Evolutionary conservation across 306 rosid species (phyloP).

Genomic region (Quercus bicolor): DNA sequence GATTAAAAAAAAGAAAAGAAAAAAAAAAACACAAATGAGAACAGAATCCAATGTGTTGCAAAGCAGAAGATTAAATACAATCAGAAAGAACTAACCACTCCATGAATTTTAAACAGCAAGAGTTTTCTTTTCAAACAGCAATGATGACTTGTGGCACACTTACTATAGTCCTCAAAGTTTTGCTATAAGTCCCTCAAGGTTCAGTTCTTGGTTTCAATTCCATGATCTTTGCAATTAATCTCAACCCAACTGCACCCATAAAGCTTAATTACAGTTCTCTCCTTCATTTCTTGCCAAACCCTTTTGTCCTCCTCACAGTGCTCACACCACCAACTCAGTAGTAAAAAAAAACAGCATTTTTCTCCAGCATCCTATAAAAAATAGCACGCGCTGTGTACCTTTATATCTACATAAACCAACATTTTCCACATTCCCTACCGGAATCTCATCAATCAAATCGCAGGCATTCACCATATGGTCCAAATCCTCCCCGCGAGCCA

Average conservation of each 20-base stretch:
- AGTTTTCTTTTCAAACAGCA: neutral
- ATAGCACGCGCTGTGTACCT: neutral
- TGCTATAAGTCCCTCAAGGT: neutral
- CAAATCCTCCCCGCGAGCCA: conserved; percentile 7
- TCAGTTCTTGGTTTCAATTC: neutral
- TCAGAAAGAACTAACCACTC: neutral
- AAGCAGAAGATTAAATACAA: neutral
- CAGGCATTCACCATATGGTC: conserved; percentile 6
- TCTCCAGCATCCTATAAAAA: conserved; percentile 22
- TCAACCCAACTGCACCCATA: conserved; percentile 25
- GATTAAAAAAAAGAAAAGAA: neutral
- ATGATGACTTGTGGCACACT: neutral
- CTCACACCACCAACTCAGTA: conserved; percentile 16
- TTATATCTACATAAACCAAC: conserved; percentile 23
- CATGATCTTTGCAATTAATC: neutral
- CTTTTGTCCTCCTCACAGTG: conserved; percentile 2
- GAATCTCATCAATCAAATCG: conserved; percentile 9
- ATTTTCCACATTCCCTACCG: conserved; percentile 1
- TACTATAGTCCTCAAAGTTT: neutral
- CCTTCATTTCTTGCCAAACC: conserved; percentile 16
- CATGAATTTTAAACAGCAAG: neutral
- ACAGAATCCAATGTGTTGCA: neutral
- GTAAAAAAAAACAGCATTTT: conserved; percentile 14
- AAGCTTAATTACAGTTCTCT: conserved; percentile 1
- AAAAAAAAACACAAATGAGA: neutral